Base-by-base conservation (phyloP, 1,139 yeast species). In the Kodamaea suecica region DNA sequence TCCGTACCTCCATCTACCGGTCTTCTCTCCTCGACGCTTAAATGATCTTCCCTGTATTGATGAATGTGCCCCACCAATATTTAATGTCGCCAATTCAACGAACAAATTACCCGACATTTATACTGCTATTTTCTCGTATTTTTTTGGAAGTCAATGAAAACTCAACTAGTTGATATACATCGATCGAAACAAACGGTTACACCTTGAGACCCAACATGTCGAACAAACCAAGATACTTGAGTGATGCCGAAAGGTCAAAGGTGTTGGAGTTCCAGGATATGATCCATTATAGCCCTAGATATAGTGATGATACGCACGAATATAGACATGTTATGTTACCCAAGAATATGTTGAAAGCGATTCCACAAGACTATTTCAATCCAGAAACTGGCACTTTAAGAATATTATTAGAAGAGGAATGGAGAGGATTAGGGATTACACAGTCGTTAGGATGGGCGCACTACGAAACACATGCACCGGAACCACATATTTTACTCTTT, bases 401-500 rank as follows among this genome's bases (percentile, higher is more conserved):
- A 47, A 86, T 94, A 37, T 68, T 94, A 35, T 63, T 84, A 40
- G 99, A 94, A 59, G 97, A 92, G 48, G 99, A 94, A 61, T 94
- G 99, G 99, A 75, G 99, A 59, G 97, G 97, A 2, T 70, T 94
- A 38, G 99, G 99, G 3, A 88, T 94, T 52, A 94, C 98, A 8
- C 99, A 92, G 60, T 85, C 95, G 31, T 70, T 94, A 42, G 99
- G 99, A 1, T 94, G 99, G 99, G 94, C 77, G 34, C 98, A 94
- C 60, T 94, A 92, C 57, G 99, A 92, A 55, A 90, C 96, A 34
- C 99, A 94, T 61, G 80, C 97, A 0, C 99, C 98, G 23, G 99
- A 94, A 59, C 99, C 99, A 17, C 98, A 94, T 57, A 92, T 94
- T 43, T 67, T 94, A 43, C 70, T 94, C 45, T 94, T 94, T 69